A percentile compares a stretch with the other conserved stretches of the same genome.
Evolutionary conservation across 2,329 filamentous ascomycete genomes (phyloP).

Genomic region (Fusarium sublunatum): DNA sequence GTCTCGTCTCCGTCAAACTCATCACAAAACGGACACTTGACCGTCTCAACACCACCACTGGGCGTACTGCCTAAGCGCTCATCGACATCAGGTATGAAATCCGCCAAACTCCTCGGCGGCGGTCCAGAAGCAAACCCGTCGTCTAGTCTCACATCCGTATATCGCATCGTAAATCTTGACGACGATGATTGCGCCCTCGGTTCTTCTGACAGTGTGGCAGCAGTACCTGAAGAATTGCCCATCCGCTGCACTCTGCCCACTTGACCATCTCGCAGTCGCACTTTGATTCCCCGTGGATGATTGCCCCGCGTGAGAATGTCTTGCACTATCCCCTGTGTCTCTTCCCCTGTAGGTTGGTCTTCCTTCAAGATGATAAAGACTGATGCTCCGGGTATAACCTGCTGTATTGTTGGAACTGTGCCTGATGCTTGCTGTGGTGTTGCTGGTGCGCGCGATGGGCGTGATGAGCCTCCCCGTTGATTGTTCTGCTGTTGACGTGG

Average conservation of each 20-base stretch:
- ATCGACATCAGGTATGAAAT: constrained; percentile 58
- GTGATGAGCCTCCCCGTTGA: constrained; percentile 31
- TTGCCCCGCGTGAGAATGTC: constrained; percentile 78
- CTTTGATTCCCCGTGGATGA: constrained; percentile 83
- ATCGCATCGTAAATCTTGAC: constrained; percentile 47
- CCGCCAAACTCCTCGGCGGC: constrained; percentile 56
- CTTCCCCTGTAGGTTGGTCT: constrained; percentile 78
- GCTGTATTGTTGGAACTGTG: constrained; percentile 58
- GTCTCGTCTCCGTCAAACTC: constrained; percentile 74
- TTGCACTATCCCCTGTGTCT: constrained; percentile 73
- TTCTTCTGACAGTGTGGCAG: background rate
- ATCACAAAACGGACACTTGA: constrained; percentile 73
- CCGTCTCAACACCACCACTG: constrained; percentile 11
- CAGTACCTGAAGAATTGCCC: constrained; percentile 43
- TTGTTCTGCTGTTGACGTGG: constrained; percentile 39
- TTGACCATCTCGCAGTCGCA: constrained; percentile 75
- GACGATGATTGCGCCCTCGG: constrained; percentile 20
- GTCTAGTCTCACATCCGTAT: constrained; percentile 52
- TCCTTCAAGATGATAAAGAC: constrained; percentile 81
- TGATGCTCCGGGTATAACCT: constrained; percentile 69
- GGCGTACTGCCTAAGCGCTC: constrained; percentile 33
- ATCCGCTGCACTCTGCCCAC: constrained; percentile 79
- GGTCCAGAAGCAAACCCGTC: constrained; percentile 54
- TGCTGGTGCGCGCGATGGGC: constrained; percentile 38
- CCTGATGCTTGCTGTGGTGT: constrained; percentile 52